Percentiles rank a stretch among this genome's conserved stretches.
These are phyloP conservation scores for Colletotrichum sp. DNA, from an alignment of 2,329 filamentous ascomycete species.

Conservation along the genomic window DNA sequence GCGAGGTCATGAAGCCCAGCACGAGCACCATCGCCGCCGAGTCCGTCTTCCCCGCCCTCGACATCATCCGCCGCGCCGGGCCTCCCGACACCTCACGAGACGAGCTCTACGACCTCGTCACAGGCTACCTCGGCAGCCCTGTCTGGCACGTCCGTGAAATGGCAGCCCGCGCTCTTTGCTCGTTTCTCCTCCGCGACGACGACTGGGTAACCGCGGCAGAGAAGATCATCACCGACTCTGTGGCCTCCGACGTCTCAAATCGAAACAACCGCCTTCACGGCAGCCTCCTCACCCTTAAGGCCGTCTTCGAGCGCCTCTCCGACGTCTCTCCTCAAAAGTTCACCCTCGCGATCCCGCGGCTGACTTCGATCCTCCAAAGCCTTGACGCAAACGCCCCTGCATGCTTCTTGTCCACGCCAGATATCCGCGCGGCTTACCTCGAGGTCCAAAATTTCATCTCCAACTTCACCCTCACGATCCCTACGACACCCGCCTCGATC, in stretches of 20 bases:
- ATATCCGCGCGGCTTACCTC: slow-evolving; percentile 49
- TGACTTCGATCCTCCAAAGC: slow-evolving; percentile 30
- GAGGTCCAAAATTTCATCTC: slow-evolving; percentile 50
- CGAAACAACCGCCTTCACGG: slow-evolving; percentile 63
- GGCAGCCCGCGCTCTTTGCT: slow-evolving; percentile 74
- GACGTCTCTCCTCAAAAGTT: slow-evolving; percentile 42
- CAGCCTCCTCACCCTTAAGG: slow-evolving; percentile 58
- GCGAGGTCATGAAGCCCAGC: slow-evolving; percentile 44
- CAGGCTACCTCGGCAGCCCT: slow-evolving; percentile 67
- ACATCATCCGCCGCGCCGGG: slow-evolving; percentile 75
- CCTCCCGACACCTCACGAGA: slow-evolving; percentile 62
- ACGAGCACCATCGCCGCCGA: slow-evolving; percentile 55
- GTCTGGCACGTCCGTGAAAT: slow-evolving; percentile 86
- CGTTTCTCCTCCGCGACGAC: slow-evolving; percentile 58
- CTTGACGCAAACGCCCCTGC: neutral
- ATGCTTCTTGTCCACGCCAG: slow-evolving; percentile 32
- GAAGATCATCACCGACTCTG: slow-evolving; percentile 36
- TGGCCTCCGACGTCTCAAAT: slow-evolving; percentile 25
- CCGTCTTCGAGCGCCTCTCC: slow-evolving; percentile 57
- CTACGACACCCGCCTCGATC: neutral
- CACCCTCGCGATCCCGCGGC: slow-evolving; percentile 22
- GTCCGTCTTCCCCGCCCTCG: slow-evolving; percentile 82
- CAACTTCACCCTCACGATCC: slow-evolving; percentile 25
- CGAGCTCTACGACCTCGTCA: slow-evolving; percentile 62
- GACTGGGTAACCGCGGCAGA: slow-evolving; percentile 50